Evolutionary conservation across 164 flowering plant genomes (phyloP), one percentile per base, ranked within the genome.

Genomic region (Malania oleifera): DNA sequence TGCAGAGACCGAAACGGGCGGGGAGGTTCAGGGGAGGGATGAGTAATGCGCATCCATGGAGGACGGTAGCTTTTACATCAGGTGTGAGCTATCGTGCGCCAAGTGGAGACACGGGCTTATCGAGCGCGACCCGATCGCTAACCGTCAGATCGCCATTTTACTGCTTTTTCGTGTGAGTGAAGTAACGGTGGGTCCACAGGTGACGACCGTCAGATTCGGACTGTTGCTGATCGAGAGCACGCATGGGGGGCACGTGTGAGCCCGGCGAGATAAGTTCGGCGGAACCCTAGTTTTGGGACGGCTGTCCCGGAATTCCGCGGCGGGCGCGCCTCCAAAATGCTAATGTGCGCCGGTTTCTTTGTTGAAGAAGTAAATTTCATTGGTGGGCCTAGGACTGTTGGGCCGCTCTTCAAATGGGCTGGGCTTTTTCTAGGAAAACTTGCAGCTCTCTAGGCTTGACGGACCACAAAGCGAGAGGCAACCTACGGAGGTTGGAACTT

Each of bases 31-130:
- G 63, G 56, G 23, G 56, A 51, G 63, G 63, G 67, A 43, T 19
- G 77, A 68, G 75, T 35, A 68, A 46, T 26, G 77, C 77, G 77
- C 80, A 71, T 68, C 71, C 62, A 35, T 40, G 69, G 75, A 70
- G 69, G 62, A 75, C 35, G 75, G 46, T 64, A 59, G 62, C 61
- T 52, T 72, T 65, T 52, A 54, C 44, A 17, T 18, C 13, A 58
- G 26, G 24, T 29, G 5, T 7, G 8, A 34, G 67, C 78, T 77
- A 77, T 61, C 62, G 59, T 77, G 76, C 81, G 73, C 81, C 52
- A 24, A 11, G 37, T 12, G 66, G 60, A 51, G 38, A 31, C 62
- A 65, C 47, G 39, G 49, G 22, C 61, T 68, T 53, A 71, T 63
- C 66, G 38, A 60, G 54, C 63, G 71, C 77, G 56, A 52, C 29